Conservation (phyloP, 2,329 filamentous ascomycete genomes). For the Sporothrix mexicana region DNA sequence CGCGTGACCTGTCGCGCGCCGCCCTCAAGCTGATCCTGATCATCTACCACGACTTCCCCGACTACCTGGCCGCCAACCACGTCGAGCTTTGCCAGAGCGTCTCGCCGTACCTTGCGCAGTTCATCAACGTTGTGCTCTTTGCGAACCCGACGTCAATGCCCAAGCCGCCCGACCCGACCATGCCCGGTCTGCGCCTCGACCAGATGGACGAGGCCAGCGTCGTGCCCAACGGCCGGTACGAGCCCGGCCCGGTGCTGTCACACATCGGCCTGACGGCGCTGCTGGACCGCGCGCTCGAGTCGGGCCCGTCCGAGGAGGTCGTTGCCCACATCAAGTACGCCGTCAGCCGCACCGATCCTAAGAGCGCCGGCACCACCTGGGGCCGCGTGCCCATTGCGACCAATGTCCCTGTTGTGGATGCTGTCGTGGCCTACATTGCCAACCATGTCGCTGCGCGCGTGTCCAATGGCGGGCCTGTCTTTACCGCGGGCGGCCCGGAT, state of each 20-base stretch:
- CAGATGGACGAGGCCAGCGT: conserved; percentile 75
- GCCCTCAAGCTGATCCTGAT: conserved; percentile 82
- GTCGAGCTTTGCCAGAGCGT: conserved; percentile 80
- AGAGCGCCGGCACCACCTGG: conserved; percentile 61
- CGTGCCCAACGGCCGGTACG: conserved; percentile 67
- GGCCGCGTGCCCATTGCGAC: conserved; percentile 71
- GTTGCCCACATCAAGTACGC: conserved; percentile 78
- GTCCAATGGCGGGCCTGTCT: conserved; percentile 66
- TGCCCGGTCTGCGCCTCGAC: conserved; percentile 76
- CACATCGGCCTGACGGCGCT: conserved; percentile 63
- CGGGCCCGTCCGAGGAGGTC: conserved; percentile 71
- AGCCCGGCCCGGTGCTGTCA: conserved; percentile 63
- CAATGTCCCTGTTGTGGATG: conserved; percentile 75
- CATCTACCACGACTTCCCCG: conserved; percentile 91
- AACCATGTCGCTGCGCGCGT: conserved; percentile 69
- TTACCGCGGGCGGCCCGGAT: conserved; percentile 69
- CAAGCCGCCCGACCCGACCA: conserved; percentile 76
- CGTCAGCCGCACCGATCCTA: conserved; percentile 63
- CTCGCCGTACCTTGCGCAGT: conserved; percentile 81
- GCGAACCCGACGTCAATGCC: conserved; percentile 72
- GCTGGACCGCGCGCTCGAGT: conserved; percentile 63
- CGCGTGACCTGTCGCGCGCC: conserved; percentile 84
- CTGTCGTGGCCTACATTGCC: conserved; percentile 82
- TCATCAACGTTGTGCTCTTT: conserved; percentile 86
- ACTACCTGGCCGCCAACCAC: conserved; percentile 89